These are phyloP conservation scores for Termitomyces titanicus DNA, from an alignment of 768 basidiomycete genomes.

Conservation along the genomic window DNA sequence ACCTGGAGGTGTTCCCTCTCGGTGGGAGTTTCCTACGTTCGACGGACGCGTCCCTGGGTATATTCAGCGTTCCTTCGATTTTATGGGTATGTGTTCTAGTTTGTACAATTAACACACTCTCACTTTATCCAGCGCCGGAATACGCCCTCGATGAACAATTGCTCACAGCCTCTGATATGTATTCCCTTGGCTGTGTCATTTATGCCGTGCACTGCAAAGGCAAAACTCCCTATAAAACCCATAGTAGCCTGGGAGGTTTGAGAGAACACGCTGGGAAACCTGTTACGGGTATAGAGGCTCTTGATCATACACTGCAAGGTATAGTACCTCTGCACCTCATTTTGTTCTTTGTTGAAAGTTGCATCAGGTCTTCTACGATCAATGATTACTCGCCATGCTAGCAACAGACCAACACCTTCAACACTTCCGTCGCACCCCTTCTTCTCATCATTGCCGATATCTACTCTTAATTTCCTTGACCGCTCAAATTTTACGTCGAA, in stretches of 20 bases:
- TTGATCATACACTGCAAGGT: conserved; percentile 78
- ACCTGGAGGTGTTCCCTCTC: conserved; percentile 66
- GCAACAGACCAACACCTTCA: conserved; percentile 69
- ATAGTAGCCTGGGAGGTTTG: conserved; percentile 66
- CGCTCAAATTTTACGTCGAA: conserved; percentile 94
- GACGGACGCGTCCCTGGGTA: conserved; percentile 78
- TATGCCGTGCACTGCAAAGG: conserved; percentile 91
- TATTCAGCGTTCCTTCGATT: conserved; percentile 91
- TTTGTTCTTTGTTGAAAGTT: conserved; percentile 6
- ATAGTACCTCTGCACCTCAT: conserved; percentile 5
- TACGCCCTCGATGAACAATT: conserved; percentile 89
- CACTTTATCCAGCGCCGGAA: conserved; percentile 68
- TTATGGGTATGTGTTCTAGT: conserved; percentile 63
- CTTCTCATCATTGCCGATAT: conserved; percentile 94
- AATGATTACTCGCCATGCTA: conserved; percentile 77
- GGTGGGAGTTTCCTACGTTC: conserved; percentile 89
- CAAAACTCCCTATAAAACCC: conserved; percentile 82
- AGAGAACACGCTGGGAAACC: conserved; percentile 68
- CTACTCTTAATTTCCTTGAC: conserved; percentile 94
- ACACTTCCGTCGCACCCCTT: conserved; percentile 83
- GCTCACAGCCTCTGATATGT: conserved; percentile 88
- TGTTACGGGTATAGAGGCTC: conserved; percentile 54
- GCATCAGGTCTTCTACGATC: conserved; percentile 68
- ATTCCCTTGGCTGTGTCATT: conserved; percentile 85
- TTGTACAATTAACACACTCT: neutral